Evolutionary conservation across 73 alveolate genomes (phyloP).

Genomic region (Paramecium sexaurelia): DNA sequence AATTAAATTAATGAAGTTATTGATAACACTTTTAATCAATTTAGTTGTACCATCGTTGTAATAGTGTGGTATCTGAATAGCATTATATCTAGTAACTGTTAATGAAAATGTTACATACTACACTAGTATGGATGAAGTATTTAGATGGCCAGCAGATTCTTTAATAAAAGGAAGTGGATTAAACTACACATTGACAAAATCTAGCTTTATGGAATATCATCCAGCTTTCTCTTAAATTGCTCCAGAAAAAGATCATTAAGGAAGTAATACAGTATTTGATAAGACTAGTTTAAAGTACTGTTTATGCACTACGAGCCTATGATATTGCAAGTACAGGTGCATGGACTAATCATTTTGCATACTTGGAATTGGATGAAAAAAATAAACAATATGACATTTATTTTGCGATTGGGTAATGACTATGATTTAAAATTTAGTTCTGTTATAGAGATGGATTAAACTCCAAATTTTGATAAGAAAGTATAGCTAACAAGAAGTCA

Average conservation of each 20-base stretch:
- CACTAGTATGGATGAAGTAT: not conserved
- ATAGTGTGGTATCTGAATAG: not conserved
- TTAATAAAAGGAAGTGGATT: not conserved
- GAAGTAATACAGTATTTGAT: not conserved
- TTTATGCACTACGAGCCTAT: not conserved
- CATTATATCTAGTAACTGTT: not conserved
- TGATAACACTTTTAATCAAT: not conserved
- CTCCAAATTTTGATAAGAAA: not conserved
- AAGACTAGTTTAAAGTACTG: not conserved
- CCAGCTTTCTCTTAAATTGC: not conserved
- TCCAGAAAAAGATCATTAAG: not conserved
- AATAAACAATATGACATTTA: not conserved
- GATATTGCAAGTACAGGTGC: constrained; percentile 10
- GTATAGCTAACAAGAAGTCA: not conserved
- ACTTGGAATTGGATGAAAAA: not conserved
- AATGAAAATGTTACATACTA: not conserved
- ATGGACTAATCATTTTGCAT: constrained; percentile 16
- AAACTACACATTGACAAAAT: not conserved
- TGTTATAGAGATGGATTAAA: not conserved
- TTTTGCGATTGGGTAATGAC: not conserved
- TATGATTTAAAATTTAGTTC: not conserved
- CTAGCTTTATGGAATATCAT: not conserved
- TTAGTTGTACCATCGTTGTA: not conserved
- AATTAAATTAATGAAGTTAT: not conserved
- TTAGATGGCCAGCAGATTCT: not conserved